Evolutionary conservation across 805 yeast species (phyloP), one percentile per base, ranked within the genome.

Genomic region (Spathaspora sp.): DNA sequence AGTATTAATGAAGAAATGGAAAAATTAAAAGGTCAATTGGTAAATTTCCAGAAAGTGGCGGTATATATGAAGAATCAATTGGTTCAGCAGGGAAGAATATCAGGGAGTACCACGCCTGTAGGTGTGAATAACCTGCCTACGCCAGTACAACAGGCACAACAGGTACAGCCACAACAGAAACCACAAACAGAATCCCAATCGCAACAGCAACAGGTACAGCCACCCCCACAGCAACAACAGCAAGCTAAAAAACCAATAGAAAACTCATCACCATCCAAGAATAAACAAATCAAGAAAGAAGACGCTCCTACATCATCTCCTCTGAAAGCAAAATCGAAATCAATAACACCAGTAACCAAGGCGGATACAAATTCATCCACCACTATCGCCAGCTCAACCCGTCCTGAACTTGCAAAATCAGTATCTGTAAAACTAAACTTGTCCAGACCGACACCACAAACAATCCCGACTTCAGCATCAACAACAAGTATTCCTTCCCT

Each of bases 41-140:
- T 75, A 18, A 77, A 77, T 43, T 81, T 77, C 58, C 78, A 77
- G 51, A 75, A 75, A 51, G 75, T 77, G 48, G 84, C 84, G 1
- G 60, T 70, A 35, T 78, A 76, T 57, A 67, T 81, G 73, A 68
- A 70, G 44, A 68, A 71, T 48, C 74, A 71, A 57, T 62, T 76
- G 47, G 59, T 68, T 46, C 71, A 69, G 43, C 70, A 64, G 58
- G 69, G 53, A 5, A 48, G 51, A 46, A 32, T 49, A 40, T 45
- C 53, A 29, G 69, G 65, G 8, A 58, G 56, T 26, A 52, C 55
- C 3, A 52, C 52, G 12, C 55, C 55, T 19, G 40, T 35, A 35
- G 14, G 18, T 35, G 17, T 12, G 3, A 35, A 12, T 35, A 3
- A 17, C 17, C 40, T 35, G 40, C 26, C 44, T 12, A 11, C 44